A percentile compares a stretch with the other conserved stretches of the same genome.
Evolutionary conservation across 208 protist genomes (phyloP).

Genomic region (Leptomonas seymouri): DNA sequence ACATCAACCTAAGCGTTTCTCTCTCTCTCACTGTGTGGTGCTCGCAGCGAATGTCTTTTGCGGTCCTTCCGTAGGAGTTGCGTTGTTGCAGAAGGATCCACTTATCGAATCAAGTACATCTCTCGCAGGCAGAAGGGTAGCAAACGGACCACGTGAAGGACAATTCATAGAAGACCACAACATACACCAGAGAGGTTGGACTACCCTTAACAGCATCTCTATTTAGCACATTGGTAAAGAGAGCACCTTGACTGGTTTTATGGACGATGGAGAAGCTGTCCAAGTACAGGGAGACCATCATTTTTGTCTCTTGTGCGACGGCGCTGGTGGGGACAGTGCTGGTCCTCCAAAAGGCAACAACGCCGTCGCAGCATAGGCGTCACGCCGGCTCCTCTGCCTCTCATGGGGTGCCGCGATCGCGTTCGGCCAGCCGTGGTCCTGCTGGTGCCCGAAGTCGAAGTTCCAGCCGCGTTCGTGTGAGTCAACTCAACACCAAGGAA

Average conservation of each 20-base stretch:
- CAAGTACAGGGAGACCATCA: constrained; percentile 51
- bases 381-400: constrained; percentile 25
- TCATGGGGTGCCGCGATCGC: constrained; percentile 14
- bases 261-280: constrained; percentile 16
- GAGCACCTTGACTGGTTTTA: neutral
- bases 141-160: too few species aligned
- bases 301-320: constrained; percentile 40
- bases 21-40: too few species aligned
- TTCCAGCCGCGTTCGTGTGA: constrained; percentile 18
- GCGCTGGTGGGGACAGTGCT: constrained; percentile 41
- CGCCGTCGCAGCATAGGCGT: constrained; percentile 39
- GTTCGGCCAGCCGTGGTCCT: constrained; percentile 12
- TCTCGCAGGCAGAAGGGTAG: too few species aligned
- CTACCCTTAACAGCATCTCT: neutral
- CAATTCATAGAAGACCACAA: too few species aligned
- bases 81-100: too few species aligned
- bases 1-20: too few species aligned
- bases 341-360: constrained; percentile 53
- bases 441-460: constrained; percentile 21
- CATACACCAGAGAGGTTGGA: too few species aligned
- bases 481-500: neutral
- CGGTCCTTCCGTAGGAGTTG: too few species aligned
- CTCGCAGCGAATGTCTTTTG: too few species aligned
- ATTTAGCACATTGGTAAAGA: neutral
- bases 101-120: too few species aligned